Evolutionary conservation across 2,329 filamentous ascomycete genomes (phyloP).

Genomic region (Juglanconis oblonga): DNA sequence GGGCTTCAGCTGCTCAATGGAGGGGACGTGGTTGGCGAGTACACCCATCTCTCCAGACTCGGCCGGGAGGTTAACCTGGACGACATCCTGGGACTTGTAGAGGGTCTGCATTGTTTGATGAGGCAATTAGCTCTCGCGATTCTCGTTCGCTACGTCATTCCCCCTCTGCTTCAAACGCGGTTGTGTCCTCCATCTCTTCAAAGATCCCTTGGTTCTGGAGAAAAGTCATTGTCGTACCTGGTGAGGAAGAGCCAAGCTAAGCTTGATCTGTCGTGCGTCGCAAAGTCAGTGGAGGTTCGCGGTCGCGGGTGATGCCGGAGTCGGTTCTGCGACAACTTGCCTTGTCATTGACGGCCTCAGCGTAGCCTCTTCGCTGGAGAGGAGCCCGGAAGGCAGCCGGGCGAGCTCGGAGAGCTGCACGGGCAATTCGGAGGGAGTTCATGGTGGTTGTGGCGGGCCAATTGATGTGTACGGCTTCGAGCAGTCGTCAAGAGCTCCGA

Average conservation of each 20-base stretch:
- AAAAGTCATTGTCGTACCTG: conserved; percentile 69
- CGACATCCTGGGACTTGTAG: conserved; percentile 66
- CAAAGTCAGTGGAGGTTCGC: conserved; percentile 12
- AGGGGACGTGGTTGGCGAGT: conserved; percentile 96
- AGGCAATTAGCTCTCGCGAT: conserved; percentile 45
- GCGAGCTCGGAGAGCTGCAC: conserved; percentile 81
- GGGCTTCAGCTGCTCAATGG: conserved; percentile 98
- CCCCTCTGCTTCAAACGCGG: neutral
- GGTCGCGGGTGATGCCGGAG: conserved; percentile 13
- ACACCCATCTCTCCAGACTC: conserved; percentile 99
- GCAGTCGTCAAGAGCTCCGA: conserved; percentile 37
- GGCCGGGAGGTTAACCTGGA: conserved; percentile 98
- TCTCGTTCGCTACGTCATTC: conserved; percentile 1
- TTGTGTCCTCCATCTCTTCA: no score
- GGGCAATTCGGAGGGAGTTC: conserved; percentile 85
- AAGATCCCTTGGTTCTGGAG: fast-evolving
- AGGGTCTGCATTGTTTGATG: conserved; percentile 54
- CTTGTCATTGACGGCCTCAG: conserved; percentile 83
- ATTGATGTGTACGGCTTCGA: conserved; percentile 44
- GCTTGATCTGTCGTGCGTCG: conserved; percentile 68
- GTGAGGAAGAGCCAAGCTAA: conserved; percentile 95
- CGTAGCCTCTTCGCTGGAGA: conserved; percentile 85
- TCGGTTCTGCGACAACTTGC: conserved; percentile 37
- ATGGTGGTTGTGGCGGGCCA: conserved; percentile 60
- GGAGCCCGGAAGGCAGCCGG: conserved; percentile 73